Evolutionary conservation across 257 asterid species (phyloP).

Genomic region (Petunia axillaris): DNA sequence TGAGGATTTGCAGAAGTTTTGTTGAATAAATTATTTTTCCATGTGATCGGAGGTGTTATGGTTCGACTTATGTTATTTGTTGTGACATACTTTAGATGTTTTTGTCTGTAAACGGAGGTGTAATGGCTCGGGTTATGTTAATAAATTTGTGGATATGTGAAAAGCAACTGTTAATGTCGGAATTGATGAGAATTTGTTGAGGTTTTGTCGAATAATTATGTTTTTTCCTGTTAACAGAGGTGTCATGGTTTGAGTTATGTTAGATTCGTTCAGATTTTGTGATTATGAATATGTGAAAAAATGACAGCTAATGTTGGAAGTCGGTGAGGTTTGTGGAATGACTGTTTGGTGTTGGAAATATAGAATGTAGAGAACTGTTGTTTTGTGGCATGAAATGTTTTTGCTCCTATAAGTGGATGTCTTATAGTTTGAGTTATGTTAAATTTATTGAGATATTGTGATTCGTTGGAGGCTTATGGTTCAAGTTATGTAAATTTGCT

Average conservation of each 20-base stretch:
- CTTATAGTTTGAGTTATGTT: background rate
- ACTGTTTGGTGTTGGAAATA: background rate
- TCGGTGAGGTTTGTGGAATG: background rate
- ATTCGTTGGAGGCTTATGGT: background rate
- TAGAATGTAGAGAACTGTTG: background rate
- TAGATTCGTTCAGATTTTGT: background rate
- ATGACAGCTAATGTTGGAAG: background rate
- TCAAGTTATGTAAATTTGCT: too few relatives aligned
- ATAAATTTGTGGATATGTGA: background rate
- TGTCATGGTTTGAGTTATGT: background rate
- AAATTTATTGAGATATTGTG: background rate
- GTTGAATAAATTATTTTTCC: background rate
- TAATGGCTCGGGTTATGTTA: background rate
- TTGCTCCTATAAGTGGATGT: background rate
- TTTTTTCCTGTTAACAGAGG: background rate
- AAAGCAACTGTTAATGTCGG: background rate
- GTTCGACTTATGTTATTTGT: background rate
- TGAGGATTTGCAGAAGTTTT: background rate
- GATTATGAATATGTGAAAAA: background rate
- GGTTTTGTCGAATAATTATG: too few relatives aligned
- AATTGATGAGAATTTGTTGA: background rate
- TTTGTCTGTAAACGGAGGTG: background rate
- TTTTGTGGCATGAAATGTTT: background rate
- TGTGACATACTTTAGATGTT: too few relatives aligned
- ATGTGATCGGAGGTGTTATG: background rate